These are phyloP conservation scores for Pythium graminicola DNA, from an alignment of 352 stramenopile genomes.

Conservation along the genomic window DNA sequence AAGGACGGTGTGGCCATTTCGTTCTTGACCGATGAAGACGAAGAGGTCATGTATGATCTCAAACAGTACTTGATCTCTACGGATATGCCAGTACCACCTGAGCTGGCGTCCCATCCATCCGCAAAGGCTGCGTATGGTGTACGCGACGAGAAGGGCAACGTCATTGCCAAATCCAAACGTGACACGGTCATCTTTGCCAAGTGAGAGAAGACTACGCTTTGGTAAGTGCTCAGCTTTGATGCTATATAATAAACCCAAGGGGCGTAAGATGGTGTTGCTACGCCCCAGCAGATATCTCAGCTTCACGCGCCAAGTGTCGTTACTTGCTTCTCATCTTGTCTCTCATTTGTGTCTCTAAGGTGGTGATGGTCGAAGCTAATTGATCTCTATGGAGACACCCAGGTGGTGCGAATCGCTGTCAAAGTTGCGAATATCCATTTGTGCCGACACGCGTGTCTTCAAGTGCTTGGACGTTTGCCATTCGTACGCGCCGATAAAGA, in stretches of 20 bases:
- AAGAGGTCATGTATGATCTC: constrained; percentile 96
- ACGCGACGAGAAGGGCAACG: constrained; percentile 81
- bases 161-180: constrained; percentile 80
- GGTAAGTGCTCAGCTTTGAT: no score
- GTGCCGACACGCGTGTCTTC: constrained; percentile 64
- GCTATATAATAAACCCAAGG: constrained; percentile 11
- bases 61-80: constrained; percentile 96
- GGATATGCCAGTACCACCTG: constrained; percentile 89
- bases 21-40: constrained; percentile 97
- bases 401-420: constrained; percentile 81
- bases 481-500: constrained; percentile 69
- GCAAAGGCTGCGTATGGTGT: constrained; percentile 81
- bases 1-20: constrained; percentile 96
- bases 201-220: no score
- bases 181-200: constrained; percentile 87
- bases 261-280: no score
- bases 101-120: constrained; percentile 91
- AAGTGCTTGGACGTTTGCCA: constrained; percentile 68
- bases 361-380: constrained; percentile 4
- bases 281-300: not conserved
- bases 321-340: not conserved
- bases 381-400: constrained; percentile 79
- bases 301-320: not conserved
- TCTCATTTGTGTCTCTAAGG: not conserved
- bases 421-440: constrained; percentile 80